phyloP scores from a whole-genome alignment of 2,329 filamentous ascomycete species.

The Penicillium sp. region DNA sequence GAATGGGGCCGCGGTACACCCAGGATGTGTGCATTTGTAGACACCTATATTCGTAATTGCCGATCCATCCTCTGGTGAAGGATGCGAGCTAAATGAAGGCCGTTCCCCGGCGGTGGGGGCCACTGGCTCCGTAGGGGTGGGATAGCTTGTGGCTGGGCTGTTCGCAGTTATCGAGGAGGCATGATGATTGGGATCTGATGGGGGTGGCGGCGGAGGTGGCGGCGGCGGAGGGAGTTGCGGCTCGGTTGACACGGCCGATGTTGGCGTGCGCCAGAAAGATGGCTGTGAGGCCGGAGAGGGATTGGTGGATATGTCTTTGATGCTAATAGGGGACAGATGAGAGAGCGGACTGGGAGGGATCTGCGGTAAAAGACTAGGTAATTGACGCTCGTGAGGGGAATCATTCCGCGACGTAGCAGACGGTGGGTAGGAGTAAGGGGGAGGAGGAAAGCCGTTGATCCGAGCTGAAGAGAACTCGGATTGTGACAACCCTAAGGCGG shows the following conservation, averaged over 20 bases:
- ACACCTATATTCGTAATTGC: slow-evolving; percentile 26
- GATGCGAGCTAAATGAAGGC: slow-evolving; percentile 19
- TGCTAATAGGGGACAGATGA: slow-evolving; percentile 41
- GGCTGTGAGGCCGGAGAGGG: slow-evolving; percentile 37
- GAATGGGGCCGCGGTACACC: slow-evolving; percentile 60
- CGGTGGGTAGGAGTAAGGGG: slow-evolving; percentile 25
- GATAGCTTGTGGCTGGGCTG: slow-evolving; percentile 40
- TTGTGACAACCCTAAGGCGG: slow-evolving; percentile 36
- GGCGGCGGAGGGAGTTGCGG: slow-evolving; percentile 10
- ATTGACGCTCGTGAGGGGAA: slow-evolving; percentile 31
- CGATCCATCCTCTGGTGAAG: slow-evolving; percentile 24
- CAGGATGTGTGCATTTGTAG: slow-evolving; percentile 57
- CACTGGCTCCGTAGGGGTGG: slow-evolving; percentile 41
- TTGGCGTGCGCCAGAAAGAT: slow-evolving; percentile 28
- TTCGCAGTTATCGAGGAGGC: slow-evolving; percentile 31
- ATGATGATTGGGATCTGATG: neutral
- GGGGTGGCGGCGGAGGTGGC: slow-evolving; percentile 29
- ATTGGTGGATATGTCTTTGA: slow-evolving; percentile 36
- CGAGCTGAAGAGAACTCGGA: slow-evolving; percentile 29
- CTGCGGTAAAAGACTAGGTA: slow-evolving; percentile 31
- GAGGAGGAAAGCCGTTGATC: slow-evolving; percentile 26
- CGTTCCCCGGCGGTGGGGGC: slow-evolving; percentile 23
- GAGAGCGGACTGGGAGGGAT: slow-evolving; percentile 38
- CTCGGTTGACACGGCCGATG: neutral
- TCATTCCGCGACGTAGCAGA: slow-evolving; percentile 29